A percentile compares a stretch with the other conserved stretches of the same genome.
Conservation (phyloP, 176 grass and related monocot species). For the Eragrostis curvula region DNA sequence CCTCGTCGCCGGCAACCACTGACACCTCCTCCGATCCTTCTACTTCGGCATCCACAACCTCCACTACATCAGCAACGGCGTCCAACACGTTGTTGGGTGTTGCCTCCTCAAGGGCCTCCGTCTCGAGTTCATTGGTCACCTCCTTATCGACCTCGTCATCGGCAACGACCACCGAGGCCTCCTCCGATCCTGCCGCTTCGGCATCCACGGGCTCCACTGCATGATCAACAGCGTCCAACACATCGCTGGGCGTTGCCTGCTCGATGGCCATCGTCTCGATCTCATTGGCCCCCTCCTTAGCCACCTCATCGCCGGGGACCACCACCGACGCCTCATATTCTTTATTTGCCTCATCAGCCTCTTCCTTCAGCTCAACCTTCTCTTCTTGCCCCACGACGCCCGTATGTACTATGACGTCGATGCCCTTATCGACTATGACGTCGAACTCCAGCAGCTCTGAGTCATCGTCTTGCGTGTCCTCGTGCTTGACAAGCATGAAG, state of each 20-base stretch:
- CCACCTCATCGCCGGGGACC: conserved; percentile 58
- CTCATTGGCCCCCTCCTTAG: conserved; percentile 70
- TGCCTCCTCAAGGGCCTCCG: conserved; percentile 63
- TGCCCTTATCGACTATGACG: conserved; percentile 29
- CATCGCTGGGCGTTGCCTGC: conserved; percentile 58
- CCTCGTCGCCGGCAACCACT: too few relatives aligned
- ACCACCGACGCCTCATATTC: background rate
- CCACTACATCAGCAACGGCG: background rate
- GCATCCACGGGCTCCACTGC: conserved; percentile 25
- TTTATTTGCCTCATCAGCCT: background rate
- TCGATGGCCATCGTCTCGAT: conserved; percentile 71
- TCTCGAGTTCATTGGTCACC: conserved; percentile 73
- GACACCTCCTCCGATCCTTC: conserved; percentile 64
- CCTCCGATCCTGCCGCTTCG: conserved; percentile 43
- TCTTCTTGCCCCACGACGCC: conserved; percentile 59
- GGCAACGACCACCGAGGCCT: conserved; percentile 2
- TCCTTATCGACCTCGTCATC: conserved; percentile 40
- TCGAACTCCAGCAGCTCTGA: conserved; percentile 72
- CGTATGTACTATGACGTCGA: too few relatives aligned
- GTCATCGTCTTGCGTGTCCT: conserved; percentile 36
- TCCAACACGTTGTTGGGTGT: conserved; percentile 43
- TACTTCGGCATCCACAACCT: conserved; percentile 23
- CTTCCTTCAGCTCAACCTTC: conserved; percentile 31
- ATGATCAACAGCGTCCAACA: background rate
- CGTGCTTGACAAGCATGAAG: conserved; percentile 50